These are phyloP conservation scores for Pharus latifolius DNA, from an alignment of 176 grass and related monocot species.

Conservation along the genomic window DNA sequence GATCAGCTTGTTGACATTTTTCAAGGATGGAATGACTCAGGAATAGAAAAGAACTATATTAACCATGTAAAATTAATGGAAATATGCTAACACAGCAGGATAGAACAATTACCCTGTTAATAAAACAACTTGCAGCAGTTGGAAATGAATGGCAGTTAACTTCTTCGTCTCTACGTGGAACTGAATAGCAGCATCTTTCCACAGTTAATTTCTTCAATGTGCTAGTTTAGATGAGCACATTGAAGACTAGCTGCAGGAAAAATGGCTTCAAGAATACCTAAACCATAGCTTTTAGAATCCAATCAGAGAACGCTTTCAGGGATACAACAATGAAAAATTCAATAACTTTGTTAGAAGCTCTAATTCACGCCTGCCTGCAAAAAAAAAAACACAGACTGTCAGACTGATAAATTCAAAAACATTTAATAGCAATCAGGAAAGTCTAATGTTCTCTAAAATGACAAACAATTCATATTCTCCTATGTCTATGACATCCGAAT, in stretches of 20 bases:
- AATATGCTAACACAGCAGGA: too few relatives aligned
- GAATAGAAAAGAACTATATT: too few relatives aligned
- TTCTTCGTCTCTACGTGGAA: slow-evolving; percentile 27
- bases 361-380: not conserved
- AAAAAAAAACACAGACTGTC: not conserved
- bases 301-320: slow-evolving; percentile 34
- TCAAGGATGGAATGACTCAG: too few relatives aligned
- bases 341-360: not conserved
- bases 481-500: not conserved
- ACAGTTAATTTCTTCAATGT: slow-evolving; percentile 48
- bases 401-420: not conserved
- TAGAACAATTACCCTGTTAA: slow-evolving; percentile 20
- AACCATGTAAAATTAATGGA: too few relatives aligned
- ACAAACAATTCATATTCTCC: not conserved
- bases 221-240: slow-evolving; percentile 28
- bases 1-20: too few relatives aligned
- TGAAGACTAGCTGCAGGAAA: slow-evolving; percentile 30
- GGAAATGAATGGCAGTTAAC: slow-evolving; percentile 26
- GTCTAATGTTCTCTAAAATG: not conserved
- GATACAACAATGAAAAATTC: slow-evolving; percentile 18
- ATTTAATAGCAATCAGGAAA: not conserved
- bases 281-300: slow-evolving; percentile 47
- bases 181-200: slow-evolving; percentile 49
- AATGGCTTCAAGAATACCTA: slow-evolving; percentile 37
- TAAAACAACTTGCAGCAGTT: slow-evolving; percentile 34